Percentiles rank a stretch among this genome's conserved stretches.
Conservation (phyloP, 257 asterid species). For the Mentha longifolia region DNA sequence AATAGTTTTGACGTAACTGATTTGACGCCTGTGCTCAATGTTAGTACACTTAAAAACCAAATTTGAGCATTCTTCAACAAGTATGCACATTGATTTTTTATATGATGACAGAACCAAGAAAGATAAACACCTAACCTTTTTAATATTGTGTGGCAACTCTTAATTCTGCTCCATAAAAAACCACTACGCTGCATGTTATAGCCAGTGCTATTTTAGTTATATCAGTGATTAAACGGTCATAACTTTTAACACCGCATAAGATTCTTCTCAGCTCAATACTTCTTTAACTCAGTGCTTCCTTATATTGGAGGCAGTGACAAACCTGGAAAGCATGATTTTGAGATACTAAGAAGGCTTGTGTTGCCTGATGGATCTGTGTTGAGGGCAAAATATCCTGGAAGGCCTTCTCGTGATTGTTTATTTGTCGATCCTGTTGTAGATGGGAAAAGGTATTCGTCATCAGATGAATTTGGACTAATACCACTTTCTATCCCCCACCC, state of each 20-base stretch:
- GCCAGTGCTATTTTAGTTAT: neutral
- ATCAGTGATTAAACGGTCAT: neutral
- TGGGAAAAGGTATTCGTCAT: constrained; percentile 44
- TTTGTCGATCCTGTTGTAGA: constrained; percentile 62
- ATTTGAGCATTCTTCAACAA: too few species aligned
- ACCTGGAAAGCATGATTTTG: constrained; percentile 66
- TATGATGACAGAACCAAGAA: too few species aligned
- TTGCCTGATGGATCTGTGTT: constrained; percentile 62
- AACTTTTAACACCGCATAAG: neutral
- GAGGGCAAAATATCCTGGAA: constrained; percentile 57
- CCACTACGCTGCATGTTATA: neutral
- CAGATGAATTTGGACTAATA: neutral
- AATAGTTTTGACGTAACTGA: neutral
- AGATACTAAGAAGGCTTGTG: constrained; percentile 54
- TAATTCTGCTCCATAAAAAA: neutral
- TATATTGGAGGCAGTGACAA: constrained; percentile 45
- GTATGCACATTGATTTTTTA: neutral
- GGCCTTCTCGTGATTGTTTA: constrained; percentile 58
- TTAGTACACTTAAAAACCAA: neutral
- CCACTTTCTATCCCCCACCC: too few species aligned
- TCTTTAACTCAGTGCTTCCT: neutral
- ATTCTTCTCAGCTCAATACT: neutral
- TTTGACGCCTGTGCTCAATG: neutral
- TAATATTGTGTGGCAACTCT: neutral
- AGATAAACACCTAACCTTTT: too few species aligned